Conservation (phyloP, 2,329 filamentous ascomycete species). For the Cytospora chrysosperma region DNA sequence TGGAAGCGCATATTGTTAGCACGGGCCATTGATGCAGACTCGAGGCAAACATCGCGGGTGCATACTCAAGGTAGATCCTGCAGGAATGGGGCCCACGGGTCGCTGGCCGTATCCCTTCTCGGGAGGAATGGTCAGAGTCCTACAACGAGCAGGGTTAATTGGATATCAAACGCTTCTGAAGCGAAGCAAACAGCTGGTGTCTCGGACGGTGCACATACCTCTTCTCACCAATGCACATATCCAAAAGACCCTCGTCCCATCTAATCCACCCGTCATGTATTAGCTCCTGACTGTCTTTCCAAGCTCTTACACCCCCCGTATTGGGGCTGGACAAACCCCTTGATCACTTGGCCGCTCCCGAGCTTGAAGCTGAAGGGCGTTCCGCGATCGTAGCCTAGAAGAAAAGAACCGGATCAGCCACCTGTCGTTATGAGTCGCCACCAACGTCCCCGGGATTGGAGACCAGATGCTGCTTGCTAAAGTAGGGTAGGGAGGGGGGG, state of each 20-base stretch:
- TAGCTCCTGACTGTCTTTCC: conserved; percentile 1
- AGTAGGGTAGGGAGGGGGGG: background rate
- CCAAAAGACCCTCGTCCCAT: conserved; percentile 86
- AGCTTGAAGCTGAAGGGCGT: conserved; percentile 76
- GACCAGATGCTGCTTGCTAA: background rate
- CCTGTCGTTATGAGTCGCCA: conserved; percentile 28
- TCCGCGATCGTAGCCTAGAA: conserved; percentile 69
- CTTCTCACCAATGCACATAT: conserved; percentile 97
- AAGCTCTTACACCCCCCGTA: background rate
- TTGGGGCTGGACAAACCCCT: conserved; percentile 61
- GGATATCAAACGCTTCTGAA: conserved; percentile 6
- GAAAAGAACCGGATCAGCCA: background rate
- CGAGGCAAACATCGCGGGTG: conserved; percentile 5
- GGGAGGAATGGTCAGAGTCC: conserved; percentile 86
- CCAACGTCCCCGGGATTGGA: background rate
- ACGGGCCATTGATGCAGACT: background rate
- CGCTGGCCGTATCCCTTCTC: conserved; percentile 78
- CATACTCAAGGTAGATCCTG: conserved; percentile 72
- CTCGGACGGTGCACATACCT: conserved; percentile 40
- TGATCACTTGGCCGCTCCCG: conserved; percentile 81
- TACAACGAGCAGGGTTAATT: conserved; percentile 31
- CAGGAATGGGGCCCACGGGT: conserved; percentile 78
- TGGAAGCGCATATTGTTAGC: conserved; percentile 32
- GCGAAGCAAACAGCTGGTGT: background rate
- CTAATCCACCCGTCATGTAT: conserved; percentile 41